Evolutionary conservation across 129 eudicot species (phyloP).

Genomic region (Flaveria trinervia): DNA sequence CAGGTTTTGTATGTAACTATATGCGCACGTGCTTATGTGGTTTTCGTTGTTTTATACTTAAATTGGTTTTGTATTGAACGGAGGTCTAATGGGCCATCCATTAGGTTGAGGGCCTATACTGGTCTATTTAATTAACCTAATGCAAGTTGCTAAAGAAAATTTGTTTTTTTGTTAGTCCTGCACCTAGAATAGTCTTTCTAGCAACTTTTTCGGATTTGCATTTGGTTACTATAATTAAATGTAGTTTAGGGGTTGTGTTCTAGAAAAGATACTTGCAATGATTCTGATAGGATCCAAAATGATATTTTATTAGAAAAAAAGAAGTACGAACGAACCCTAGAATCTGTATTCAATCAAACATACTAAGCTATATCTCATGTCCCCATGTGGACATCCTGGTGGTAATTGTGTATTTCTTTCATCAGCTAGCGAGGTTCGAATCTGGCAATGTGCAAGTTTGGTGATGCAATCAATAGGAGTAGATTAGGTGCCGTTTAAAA

Average conservation of each 20-base stretch:
- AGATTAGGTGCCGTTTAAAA: too few species aligned
- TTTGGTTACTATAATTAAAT: background rate
- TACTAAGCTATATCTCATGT: background rate
- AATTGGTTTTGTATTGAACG: background rate
- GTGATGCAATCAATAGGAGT: too few species aligned
- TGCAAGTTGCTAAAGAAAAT: conserved; percentile 2
- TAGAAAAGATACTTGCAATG: background rate
- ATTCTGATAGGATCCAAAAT: background rate
- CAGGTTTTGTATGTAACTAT: background rate
- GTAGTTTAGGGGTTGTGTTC: background rate
- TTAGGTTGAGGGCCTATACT: background rate
- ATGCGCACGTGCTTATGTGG: background rate
- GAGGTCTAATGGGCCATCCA: background rate
- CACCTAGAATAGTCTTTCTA: background rate
- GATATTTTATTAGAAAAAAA: background rate
- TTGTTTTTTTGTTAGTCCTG: background rate
- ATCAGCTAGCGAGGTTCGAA: too few species aligned
- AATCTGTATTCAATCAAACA: background rate
- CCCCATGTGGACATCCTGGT: too few species aligned
- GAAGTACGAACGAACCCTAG: background rate
- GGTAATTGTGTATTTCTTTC: too few species aligned
- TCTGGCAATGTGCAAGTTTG: too few species aligned
- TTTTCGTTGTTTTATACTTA: background rate
- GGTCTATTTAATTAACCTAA: background rate
- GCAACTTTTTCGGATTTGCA: background rate